Percentiles rank a stretch among this genome's conserved stretches.
These are phyloP conservation scores for Nitzschia inconspicua DNA, from an alignment of 108 stramenopile genomes.

Conservation along the genomic window DNA sequence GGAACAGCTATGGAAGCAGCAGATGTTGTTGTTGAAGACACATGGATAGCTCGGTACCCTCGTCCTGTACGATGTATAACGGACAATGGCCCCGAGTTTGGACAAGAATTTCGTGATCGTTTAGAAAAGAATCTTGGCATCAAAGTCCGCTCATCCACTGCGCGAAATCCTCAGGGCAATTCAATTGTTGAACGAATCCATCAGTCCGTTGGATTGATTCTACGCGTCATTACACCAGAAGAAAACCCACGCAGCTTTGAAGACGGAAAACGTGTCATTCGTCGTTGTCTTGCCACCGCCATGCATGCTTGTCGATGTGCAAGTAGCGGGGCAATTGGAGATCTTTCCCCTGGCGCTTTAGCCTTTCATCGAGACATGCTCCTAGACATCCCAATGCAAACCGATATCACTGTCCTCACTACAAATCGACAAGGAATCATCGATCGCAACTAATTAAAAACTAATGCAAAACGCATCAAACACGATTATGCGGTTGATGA, in stretches of 20 bases:
- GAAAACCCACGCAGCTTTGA: too few relatives aligned
- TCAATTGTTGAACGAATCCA: slow-evolving; percentile 20
- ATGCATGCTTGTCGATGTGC: too few relatives aligned
- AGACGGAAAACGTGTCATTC: too few relatives aligned
- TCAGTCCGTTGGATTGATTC: slow-evolving; percentile 5
- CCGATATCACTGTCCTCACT: slow-evolving; percentile 16
- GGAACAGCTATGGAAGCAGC: slow-evolving; percentile 11
- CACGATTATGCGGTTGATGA: too few relatives aligned
- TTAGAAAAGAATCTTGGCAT: slow-evolving; percentile 2
- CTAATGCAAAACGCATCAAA: too few relatives aligned
- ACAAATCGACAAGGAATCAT: background rate
- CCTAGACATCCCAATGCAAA: slow-evolving; percentile 29
- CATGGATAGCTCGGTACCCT: slow-evolving; percentile 41
- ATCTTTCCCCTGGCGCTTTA: slow-evolving; percentile 37
- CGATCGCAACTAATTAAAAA: too few relatives aligned
- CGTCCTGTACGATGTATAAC: slow-evolving; percentile 15
- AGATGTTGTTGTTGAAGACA: slow-evolving; percentile 7
- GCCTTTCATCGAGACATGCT: slow-evolving; percentile 43
- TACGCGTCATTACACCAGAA: too few relatives aligned
- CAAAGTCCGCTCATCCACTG: background rate
- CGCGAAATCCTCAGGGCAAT: slow-evolving; percentile 21
- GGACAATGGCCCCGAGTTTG: slow-evolving; percentile 47
- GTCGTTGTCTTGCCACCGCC: too few relatives aligned
- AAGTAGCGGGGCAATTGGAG: too few relatives aligned
- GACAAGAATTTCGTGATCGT: slow-evolving; percentile 22